A percentile compares a stretch with the other conserved stretches of the same genome.
phyloP scores from a whole-genome alignment of 345 rosid species.

The Barbarea vulgaris region DNA sequence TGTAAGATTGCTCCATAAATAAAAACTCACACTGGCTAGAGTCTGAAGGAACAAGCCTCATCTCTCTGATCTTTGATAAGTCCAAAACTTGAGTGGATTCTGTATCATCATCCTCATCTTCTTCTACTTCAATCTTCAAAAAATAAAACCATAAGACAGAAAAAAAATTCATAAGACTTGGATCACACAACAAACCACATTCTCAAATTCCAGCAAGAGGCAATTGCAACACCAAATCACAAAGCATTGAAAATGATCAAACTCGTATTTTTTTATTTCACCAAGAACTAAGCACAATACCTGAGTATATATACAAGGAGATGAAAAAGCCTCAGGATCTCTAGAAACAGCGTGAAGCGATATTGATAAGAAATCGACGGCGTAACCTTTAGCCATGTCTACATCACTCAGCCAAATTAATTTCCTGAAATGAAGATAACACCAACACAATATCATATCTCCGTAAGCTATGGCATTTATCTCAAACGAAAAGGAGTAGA shows the following conservation, averaged over 20 bases:
- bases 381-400: slow-evolving; percentile 70
- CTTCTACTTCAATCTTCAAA: slow-evolving; percentile 74
- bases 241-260: neutral
- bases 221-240: neutral
- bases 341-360: slow-evolving; percentile 91
- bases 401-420: slow-evolving; percentile 86
- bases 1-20: neutral
- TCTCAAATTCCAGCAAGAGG: neutral
- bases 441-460: neutral
- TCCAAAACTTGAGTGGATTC: slow-evolving; percentile 57
- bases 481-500: neutral
- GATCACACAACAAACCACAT: neutral
- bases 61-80: slow-evolving; percentile 71
- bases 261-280: neutral
- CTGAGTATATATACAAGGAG: slow-evolving; percentile 93
- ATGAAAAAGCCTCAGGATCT: slow-evolving; percentile 81
- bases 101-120: slow-evolving; percentile 64
- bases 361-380: slow-evolving; percentile 81
- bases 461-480: neutral
- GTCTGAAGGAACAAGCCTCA: slow-evolving; percentile 95
- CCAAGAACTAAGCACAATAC: slow-evolving; percentile 35
- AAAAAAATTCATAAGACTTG: neutral
- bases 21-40: slow-evolving; percentile 61
- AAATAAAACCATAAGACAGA: neutral
- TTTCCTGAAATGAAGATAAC: slow-evolving; percentile 49